Evolutionary conservation across 2,329 filamentous ascomycete genomes (phyloP).

Genomic region (Onygena corvina): DNA sequence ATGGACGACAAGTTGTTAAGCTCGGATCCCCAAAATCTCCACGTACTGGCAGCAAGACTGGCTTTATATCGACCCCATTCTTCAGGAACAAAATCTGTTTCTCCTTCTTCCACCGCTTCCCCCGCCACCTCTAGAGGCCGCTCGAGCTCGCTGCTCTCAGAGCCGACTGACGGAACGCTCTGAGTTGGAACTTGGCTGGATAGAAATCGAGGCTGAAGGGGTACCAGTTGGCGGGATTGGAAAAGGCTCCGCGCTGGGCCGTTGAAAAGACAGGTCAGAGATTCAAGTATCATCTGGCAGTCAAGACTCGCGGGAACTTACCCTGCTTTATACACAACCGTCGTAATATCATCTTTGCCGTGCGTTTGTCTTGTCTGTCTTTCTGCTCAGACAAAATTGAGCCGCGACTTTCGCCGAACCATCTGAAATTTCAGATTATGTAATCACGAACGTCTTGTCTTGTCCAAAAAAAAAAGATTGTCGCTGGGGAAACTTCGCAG

Average conservation of each 20-base stretch:
- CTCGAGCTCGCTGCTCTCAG: constrained; percentile 7
- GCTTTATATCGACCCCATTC: background rate
- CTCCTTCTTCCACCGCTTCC: constrained; percentile 6
- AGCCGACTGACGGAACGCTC: background rate
- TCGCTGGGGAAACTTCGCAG: too few relatives aligned
- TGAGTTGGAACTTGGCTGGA: constrained; percentile 14
- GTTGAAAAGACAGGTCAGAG: background rate
- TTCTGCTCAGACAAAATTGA: background rate
- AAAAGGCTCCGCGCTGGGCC: constrained; percentile 9
- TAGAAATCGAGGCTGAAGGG: background rate
- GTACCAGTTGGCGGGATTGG: background rate
- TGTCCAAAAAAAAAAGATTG: too few relatives aligned
- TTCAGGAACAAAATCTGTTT: constrained; percentile 4
- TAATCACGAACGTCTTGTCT: too few relatives aligned
- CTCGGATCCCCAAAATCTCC: background rate
- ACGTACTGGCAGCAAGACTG: background rate
- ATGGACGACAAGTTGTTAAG: background rate
- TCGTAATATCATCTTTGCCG: constrained; percentile 30
- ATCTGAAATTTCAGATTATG: background rate
- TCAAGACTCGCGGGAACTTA: constrained; percentile 17
- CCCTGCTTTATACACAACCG: constrained; percentile 31
- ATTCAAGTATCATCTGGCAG: too few relatives aligned
- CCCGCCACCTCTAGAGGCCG: constrained; percentile 14
- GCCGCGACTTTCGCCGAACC: background rate
- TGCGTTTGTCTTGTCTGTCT: background rate